Base-by-base conservation (phyloP, 768 basidiomycete species). In the Termitomyces sp. region DNA sequence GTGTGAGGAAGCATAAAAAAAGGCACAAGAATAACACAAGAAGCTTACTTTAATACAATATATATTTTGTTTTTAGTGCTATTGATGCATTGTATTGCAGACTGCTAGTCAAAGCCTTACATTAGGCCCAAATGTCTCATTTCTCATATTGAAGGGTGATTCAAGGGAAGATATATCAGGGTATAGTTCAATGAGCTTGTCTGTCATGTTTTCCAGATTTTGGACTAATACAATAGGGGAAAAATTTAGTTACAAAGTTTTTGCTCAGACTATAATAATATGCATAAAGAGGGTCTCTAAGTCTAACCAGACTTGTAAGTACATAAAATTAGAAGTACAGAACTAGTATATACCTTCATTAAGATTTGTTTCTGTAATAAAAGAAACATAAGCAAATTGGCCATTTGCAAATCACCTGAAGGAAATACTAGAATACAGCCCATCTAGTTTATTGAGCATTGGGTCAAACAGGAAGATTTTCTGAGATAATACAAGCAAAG, bases 101-200 rank as follows among this genome's bases (percentile, higher is more conserved):
- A n/a, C n/a, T n/a, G n/a, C n/a, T n/a, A n/a, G n/a, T n/a, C n/a
- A n/a, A n/a, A n/a, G n/a, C n/a, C n/a, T n/a, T n/a, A n/a, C n/a
- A n/a, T n/a, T 67, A 13, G 76, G 65, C 1, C 78, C 78, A 57
- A 79, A 80, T 0, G 76, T 77, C 20, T 77, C 58, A 50, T 75
- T 73, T 5, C 77, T 76, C 0, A 79, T 80, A 29, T 69, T 68
- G 59, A 71, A 81, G 0, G 79, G 79, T 0, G 76, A 76, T 1
- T 78, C 79, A 22, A 72, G 61, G 7, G 75, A 66, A 12, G 80
- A 75, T 29, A 69, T 58, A 42, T 78, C 60, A 0, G 78, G 79
- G 64, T 81, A 81, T 2, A 78, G 64, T 22, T 73, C 41, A 4
- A 78, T 31, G 9, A 79, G 36, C 5, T 56, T 57, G 3, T 67